phyloP scores from a whole-genome alignment of 108 stramenopile genomes.

The Aureococcus anophagefferens region DNA sequence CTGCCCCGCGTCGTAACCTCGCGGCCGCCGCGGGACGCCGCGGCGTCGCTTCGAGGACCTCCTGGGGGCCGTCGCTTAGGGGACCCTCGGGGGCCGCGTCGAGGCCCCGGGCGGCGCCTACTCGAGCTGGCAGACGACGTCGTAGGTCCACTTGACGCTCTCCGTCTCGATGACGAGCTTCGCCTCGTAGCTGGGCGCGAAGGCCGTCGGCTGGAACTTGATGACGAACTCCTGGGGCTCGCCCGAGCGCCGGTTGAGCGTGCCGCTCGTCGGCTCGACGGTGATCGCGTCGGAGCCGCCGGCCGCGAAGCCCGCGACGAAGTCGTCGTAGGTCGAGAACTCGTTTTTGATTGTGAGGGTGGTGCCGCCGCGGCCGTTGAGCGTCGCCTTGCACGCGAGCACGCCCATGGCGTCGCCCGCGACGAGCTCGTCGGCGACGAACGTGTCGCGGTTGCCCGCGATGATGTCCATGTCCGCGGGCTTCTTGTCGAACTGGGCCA shows the following conservation, averaged over 20 bases:
- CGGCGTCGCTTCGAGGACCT: too few species aligned
- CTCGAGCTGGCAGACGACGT: neutral
- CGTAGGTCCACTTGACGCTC: conserved; percentile 31
- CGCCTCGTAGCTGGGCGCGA: neutral
- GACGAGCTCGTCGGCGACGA: too few species aligned
- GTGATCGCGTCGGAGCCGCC: neutral
- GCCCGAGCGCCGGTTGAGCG: conserved; percentile 24
- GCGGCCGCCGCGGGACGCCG: too few species aligned
- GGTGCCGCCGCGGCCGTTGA: neutral
- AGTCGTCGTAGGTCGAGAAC: neutral
- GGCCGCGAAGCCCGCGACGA: neutral
- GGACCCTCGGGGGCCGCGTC: too few species aligned
- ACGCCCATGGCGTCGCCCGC: neutral
- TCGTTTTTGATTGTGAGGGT: neutral
- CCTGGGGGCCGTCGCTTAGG: too few species aligned
- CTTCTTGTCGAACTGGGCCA: neutral
- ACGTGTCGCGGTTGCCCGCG: too few species aligned
- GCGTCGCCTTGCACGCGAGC: neutral
- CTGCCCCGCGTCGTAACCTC: too few species aligned
- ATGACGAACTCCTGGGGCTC: conserved; percentile 9
- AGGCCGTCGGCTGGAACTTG: conserved; percentile 25
- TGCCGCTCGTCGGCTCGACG: conserved; percentile 1
- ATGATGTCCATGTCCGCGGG: neutral
- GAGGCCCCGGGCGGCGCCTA: too few species aligned
- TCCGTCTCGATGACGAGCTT: conserved; percentile 32